These are phyloP conservation scores for Salvia sclarea DNA, from an alignment of 305 asterid genomes.

Conservation along the genomic window DNA sequence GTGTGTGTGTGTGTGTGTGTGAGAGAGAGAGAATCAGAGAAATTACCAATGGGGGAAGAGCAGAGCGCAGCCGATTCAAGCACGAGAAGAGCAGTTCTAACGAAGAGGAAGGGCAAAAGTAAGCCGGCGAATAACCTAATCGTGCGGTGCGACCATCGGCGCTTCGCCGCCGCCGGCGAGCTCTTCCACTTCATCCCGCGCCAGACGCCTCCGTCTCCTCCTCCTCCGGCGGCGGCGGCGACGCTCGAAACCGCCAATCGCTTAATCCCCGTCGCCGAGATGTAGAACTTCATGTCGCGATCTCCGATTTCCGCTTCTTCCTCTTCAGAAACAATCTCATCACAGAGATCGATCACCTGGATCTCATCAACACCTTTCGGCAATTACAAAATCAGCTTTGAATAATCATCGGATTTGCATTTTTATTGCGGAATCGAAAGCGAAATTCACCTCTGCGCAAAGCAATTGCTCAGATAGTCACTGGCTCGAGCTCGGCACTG, in stretches of 20 bases:
- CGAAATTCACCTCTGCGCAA: constrained; percentile 16
- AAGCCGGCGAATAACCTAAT: constrained; percentile 59
- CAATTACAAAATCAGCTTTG: background rate
- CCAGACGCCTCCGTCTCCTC: constrained; percentile 34
- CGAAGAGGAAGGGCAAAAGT: constrained; percentile 55
- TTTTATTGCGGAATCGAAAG: background rate
- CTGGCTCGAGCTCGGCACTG: background rate
- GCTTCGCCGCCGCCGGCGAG: constrained; percentile 33
- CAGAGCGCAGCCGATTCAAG: constrained; percentile 77
- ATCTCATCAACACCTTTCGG: constrained; percentile 29
- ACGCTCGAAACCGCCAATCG: constrained; percentile 42
- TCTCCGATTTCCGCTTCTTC: constrained; percentile 45
- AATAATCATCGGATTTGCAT: background rate
- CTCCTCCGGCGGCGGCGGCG: constrained; percentile 37
- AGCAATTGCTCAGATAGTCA: constrained; percentile 21
- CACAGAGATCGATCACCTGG: constrained; percentile 37
- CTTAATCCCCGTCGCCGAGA: constrained; percentile 47
- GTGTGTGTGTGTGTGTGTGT: background rate
- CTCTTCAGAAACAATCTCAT: constrained; percentile 37
- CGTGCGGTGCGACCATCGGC: constrained; percentile 56
- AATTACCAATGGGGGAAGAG: constrained; percentile 65
- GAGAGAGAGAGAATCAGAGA: background rate
- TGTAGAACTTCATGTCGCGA: constrained; percentile 47
- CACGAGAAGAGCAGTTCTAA: constrained; percentile 59
- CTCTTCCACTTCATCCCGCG: constrained; percentile 58